Base-by-base conservation (phyloP, 768 basidiomycete genomes). In the Calocybe gangraenosa region DNA sequence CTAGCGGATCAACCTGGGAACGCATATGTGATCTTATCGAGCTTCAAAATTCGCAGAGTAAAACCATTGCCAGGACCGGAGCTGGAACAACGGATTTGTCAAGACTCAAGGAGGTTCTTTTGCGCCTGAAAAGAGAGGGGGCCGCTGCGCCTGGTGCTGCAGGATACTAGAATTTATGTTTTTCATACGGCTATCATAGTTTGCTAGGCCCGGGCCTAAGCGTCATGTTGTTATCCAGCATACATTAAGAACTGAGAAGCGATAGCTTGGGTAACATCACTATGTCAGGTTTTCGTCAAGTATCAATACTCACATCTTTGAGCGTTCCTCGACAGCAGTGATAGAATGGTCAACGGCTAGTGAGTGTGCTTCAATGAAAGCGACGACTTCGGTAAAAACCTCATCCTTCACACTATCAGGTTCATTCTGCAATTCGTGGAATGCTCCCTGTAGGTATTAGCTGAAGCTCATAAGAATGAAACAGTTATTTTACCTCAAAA, bases 1-100 rank as follows among this genome's bases (percentile, higher is more conserved):
- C 91, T 0, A 74, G 78, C 43, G 96, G 95, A 19, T 96, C 95
- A 17, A 95, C 93, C 7, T 99, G 95, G 95, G 82, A 92, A 55
- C 86, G 96, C 30, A 95, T 99, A 59, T 87, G 84, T 60, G 82
- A 82, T 20, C 66, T 83, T 40, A 67, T 96, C 50, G 91, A 94
- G 54, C 75, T 99, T 30, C 82, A 95, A 64, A 97, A 98, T 63
- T 96, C 93, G 44, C 92, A 98, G 66, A 93, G 90, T 74, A 99
- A 98, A 73, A 97, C 93, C 3, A 74, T 92, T 55, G 84, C 93
- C 14, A 80, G 92, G 36, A 79, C 87, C 23, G 91, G 91, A 11
- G 70, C 89, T 9, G 87, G 87, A 5, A 92, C 93, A 30, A 92
- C 89, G 2, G 95, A 99, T 58, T 73, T 98, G 30, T 68, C 82